Percentiles rank a stretch among this genome's conserved stretches.
These are phyloP conservation scores for Cephaloascus albidus DNA, from an alignment of 805 yeast genomes.

Conservation along the genomic window DNA sequence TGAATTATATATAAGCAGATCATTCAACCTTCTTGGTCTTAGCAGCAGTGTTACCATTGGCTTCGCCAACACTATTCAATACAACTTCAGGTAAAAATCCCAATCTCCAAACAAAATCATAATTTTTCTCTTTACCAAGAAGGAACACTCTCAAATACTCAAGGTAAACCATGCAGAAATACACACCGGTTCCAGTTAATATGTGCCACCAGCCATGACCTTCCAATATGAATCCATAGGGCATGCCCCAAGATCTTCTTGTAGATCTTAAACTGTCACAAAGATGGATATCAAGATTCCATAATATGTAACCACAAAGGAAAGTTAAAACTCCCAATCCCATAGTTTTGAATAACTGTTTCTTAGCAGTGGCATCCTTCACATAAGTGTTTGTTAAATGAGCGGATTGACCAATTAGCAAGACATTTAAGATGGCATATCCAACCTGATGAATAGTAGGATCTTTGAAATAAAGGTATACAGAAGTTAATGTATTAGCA, in stretches of 20 bases:
- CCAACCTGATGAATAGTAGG: constrained; percentile 87
- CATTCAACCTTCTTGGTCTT: too few species aligned
- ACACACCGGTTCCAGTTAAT: constrained; percentile 80
- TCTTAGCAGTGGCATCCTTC: constrained; percentile 32
- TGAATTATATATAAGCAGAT: too few species aligned
- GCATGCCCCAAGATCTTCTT: constrained; percentile 67
- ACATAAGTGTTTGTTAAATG: constrained; percentile 44
- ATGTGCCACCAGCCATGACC: constrained; percentile 99
- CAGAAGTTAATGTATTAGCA: constrained; percentile 54
- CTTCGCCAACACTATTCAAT: constrained; percentile 2
- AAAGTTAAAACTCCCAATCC: constrained; percentile 53
- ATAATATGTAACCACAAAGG: constrained; percentile 65
- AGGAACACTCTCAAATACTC: constrained; percentile 68
- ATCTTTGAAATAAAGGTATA: constrained; percentile 65
- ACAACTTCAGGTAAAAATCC: constrained; percentile 49
- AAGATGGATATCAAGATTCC: constrained; percentile 84
- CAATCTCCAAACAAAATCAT: constrained; percentile 47
- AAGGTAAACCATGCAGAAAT: constrained; percentile 71
- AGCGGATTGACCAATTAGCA: constrained; percentile 56
- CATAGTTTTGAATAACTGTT: constrained; percentile 48
- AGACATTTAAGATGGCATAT: constrained; percentile 70
- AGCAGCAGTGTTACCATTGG: neutral
- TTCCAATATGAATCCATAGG: constrained; percentile 78
- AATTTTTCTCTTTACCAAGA: constrained; percentile 45
- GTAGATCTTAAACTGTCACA: constrained; percentile 50